Evolutionary conservation across 2,329 filamentous ascomycete species (phyloP), one percentile per base, ranked within the genome.

Genomic region (Fusarium sp.): DNA sequence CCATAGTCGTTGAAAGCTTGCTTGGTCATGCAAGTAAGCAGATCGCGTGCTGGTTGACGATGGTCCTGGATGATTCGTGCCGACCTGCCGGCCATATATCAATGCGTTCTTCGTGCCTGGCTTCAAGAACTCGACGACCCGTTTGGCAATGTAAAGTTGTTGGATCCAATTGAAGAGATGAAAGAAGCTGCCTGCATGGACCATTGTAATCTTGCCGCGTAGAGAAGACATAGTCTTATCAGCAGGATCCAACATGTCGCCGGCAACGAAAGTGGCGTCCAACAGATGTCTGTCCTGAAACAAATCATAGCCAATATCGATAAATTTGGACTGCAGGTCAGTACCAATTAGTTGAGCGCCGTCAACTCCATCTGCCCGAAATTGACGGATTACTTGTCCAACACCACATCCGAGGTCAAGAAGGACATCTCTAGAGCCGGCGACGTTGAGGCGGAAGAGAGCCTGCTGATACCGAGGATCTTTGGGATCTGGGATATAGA

Each of bases 221-320:
- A 84, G 70, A 3, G 58, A 59, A 5, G 75, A 67, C 7, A 83
- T 73, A 4, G 74, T 73, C 17, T 65, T 67, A 54, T 83, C 79
- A 14, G 77, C 75, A 8, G 78, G 79, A 52, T 81, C 78, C 11
- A 86, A 74, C 61, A 87, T 75, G 62, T 88, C 83, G 20, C 84
- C 86, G 5, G 80, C 71, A 30, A 89, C 75, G 64, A 89, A 87
- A 3, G 78, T 79, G 3, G 80, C 80, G 20, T 78, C 78, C 7
- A 88, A 76, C 33, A 56, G 79, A n/a, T 78, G 72, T 26, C 82
- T 81, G 63, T 91, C 90, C 45, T 83, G 81, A 77, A 91, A 92
- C 20, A 92, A 80, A 54, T 90, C 86, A 74, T 89, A 88, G 28
- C 87, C 87, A n/a, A 86, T 75, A 13, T 86, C 80, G 52, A 88